Base-by-base conservation (phyloP, 495 filamentous ascomycete species). In the Hypoxylon rickii region DNA sequence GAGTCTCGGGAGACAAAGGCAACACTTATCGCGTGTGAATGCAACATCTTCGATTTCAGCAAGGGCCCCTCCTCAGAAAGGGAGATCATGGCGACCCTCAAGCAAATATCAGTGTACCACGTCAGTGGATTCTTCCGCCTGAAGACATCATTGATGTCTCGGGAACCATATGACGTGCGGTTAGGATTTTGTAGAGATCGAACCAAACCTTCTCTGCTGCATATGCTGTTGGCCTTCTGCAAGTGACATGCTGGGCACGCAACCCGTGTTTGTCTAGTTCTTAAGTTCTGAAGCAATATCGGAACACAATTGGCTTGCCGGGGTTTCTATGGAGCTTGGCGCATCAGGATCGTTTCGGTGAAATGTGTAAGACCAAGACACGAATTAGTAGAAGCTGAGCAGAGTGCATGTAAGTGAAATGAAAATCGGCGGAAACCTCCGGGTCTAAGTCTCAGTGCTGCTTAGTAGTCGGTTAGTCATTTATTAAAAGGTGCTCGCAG, bases 391-490 rank as follows among this genome's bases (percentile, higher is more conserved):
- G 15, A 22, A 40, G 13, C 38, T 39, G 18, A 34, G 52, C n/a
- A 50, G 41, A 33, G 39, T 13, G 20, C 38, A 29, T 33, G 32
- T 24, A 16, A 29, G 46, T 45, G 20, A 46, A 15, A 22, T 41
- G 34, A 33, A 42, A 45, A 22, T 32, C 40, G 46, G 40, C 44
- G 54, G 54, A 44, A 26, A 37, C 24, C 40, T 45, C 40, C 54
- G 54, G 21, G n/a, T 16, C 34, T 8, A 12, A 32, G 36, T 16
- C 40, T 10, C 24, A 13, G 3, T 19, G n/a, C n/a, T n/a, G n/a
- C n/a, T n/a, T n/a, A n/a, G n/a, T n/a, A n/a, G n/a, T n/a, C n/a
- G n/a, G n/a, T n/a, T n/a, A n/a, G n/a, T n/a, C n/a, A n/a, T n/a
- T n/a, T n/a, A n/a, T n/a, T n/a, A n/a, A n/a, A n/a, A n/a, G n/a